These are phyloP conservation scores for slime mould (Dictyostelium discoideum) DNA, from an alignment of 78 protist species.

Conservation along the genomic window DNA sequence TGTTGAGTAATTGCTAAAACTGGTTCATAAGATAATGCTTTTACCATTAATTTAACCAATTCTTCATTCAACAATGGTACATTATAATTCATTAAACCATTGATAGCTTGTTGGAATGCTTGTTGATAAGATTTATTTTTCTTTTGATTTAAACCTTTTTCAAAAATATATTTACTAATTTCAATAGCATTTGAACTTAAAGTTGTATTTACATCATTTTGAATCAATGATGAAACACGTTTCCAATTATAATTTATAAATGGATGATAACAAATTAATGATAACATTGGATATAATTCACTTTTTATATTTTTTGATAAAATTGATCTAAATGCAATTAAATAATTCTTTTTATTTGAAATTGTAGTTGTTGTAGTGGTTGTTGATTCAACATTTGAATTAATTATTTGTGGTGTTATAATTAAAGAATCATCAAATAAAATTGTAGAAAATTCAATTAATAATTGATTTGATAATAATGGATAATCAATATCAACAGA, in stretches of 20 bases:
- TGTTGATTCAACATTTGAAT: background rate
- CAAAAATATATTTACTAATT: conserved; percentile 17
- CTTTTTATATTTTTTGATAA: conserved; percentile 10
- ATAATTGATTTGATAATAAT: background rate
- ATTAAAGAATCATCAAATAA: background rate
- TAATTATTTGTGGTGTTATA: background rate
- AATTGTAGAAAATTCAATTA: conserved; percentile 21
- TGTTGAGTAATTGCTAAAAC: conserved; percentile 7
- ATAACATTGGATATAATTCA: conserved; percentile 17
- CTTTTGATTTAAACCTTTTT: conserved; percentile 22
- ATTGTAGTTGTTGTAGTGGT: background rate
- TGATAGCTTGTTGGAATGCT: conserved; percentile 18
- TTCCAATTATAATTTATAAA: conserved; percentile 10
- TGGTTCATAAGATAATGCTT: background rate
- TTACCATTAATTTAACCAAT: background rate
- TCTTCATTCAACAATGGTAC: conserved; percentile 25
- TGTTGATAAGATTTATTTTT: background rate
- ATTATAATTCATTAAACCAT: background rate
- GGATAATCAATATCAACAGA: background rate
- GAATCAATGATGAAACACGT: background rate
- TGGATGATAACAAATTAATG: conserved; percentile 28
- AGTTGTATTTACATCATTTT: background rate
- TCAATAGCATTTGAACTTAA: background rate
- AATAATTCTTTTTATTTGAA: background rate
- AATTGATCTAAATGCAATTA: conserved; percentile 7